These are phyloP conservation scores for Xylariales sp. DNA, from an alignment of 2,329 filamentous ascomycete genomes.

Conservation along the genomic window DNA sequence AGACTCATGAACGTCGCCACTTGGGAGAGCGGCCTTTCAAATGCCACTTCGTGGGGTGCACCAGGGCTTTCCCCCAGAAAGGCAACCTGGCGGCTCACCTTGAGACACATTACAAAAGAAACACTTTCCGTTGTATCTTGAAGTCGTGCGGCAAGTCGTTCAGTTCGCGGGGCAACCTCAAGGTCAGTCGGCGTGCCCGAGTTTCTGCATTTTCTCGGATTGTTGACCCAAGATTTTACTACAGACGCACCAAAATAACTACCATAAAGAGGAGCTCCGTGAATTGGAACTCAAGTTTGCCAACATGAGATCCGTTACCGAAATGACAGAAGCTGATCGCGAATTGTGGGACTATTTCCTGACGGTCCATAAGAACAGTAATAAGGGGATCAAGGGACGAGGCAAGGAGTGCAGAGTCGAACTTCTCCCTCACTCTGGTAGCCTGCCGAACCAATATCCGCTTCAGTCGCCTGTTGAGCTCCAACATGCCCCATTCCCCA, in stretches of 20 bases:
- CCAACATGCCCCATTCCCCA: conserved; percentile 33
- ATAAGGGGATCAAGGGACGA: conserved; percentile 97
- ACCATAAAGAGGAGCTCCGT: conserved; percentile 80
- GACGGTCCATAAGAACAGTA: conserved; percentile 94
- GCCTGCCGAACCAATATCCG: conserved; percentile 39
- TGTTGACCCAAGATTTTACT: conserved; percentile 14
- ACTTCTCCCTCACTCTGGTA: conserved; percentile 35
- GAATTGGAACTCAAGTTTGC: conserved; percentile 78
- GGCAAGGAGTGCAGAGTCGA: conserved; percentile 82
- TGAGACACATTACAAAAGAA: conserved; percentile 80
- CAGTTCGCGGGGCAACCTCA: conserved; percentile 90
- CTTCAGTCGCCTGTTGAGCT: conserved; percentile 44
- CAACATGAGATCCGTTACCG: conserved; percentile 65
- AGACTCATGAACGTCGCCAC: conserved; percentile 90
- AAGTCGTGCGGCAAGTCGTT: conserved; percentile 90
- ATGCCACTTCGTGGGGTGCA: conserved; percentile 68
- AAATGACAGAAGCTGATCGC: conserved; percentile 75
- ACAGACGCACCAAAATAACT: conserved; percentile 84
- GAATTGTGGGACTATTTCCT: conserved; percentile 88
- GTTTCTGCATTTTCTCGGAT: neutral
- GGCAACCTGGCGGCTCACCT: conserved; percentile 88
- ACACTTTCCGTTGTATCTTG: conserved; percentile 83
- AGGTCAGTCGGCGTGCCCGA: conserved; percentile 64
- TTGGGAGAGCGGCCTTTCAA: conserved; percentile 87
- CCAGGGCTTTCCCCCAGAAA: conserved; percentile 84